Base-by-base conservation (phyloP, 306 rosid genomes). In the Vigna nakashimae region DNA sequence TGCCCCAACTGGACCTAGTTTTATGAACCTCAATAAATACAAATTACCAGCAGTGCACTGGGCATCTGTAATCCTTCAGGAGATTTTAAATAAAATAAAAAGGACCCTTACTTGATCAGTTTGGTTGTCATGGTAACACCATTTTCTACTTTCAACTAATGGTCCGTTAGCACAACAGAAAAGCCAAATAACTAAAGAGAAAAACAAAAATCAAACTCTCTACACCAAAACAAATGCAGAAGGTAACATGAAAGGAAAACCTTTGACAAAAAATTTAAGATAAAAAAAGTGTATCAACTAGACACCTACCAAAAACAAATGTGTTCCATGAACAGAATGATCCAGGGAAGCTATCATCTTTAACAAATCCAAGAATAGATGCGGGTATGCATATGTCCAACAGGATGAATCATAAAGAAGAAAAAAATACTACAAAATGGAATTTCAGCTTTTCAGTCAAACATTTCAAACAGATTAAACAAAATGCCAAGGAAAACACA, bases 321-420 rank as follows among this genome's bases (percentile, higher is more conserved):
- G 48, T 10, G 22, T 60, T 32, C 17, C 36, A 10, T 50, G 28
- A 70, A 57, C 17, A 69, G 24, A 76, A 62, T 63, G 64, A 76
- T 79, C 71, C 43, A 17, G 24, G 32, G 57, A 74, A 64, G 60
- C 51, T 70, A 75, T 56, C 78, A 26, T 55, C 71, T 65, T 51
- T 20, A 42, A 58, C 52, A 76, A 57, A 51, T 66, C 32, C 53
- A 76, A 22, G 50, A 72, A 71, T 49, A 30, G 48, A 77, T 51
- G 60, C n/a, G 56, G 69, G 71, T 30, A 62, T 58, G 46, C 71
- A 65, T 71, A 62, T 66, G 69, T 42, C 69, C 48, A 46, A 34
- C 56, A 71, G 30, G 15, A 59, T 17, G 30, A 73, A 73, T 18
- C 43, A 36, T 7, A 59, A 24, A 28, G 60, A 69, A 69, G 34